Base-by-base conservation (phyloP, 805 yeast species). In the Metschnikowia kunwiensis region DNA sequence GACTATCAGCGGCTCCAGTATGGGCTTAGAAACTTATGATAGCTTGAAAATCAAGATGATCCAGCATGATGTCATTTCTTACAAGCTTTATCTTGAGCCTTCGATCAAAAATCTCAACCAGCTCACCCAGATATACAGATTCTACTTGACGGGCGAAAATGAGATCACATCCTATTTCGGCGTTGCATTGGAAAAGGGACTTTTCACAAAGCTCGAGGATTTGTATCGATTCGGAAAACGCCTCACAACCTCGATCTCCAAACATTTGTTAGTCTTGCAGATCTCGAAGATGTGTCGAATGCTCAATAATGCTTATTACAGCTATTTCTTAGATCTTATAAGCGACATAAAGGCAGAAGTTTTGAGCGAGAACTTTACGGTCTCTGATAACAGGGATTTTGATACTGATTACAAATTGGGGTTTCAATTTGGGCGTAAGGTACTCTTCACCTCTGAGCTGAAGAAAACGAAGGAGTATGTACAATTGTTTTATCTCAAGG, bases 61-160 rank as follows among this genome's bases (percentile, higher is more conserved):
- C 7, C 97, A 91, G 58, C 66, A 72, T 33, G 96, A 89, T 51
- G 74, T 86, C 0, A 56, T 84, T 30, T 74, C 80, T 9, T 74
- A 77, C 43, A 68, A 73, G 43, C 49, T 80, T 7, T 53, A 77
- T 0, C 43, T 69, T 1, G 56, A 53, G 24, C 85, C 86, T 0
- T 49, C 63, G 2, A 60, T 66, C 11, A 50, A 57, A 2, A 61
- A 64, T 17, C 47, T 77, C 7, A 53, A 65, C 11, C 40, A 44
- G 18, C 44, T 54, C 12, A 44, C 64, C 9, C 48, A 55, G 15
- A 63, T 71, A 5, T 63, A 62, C 29, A 54, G 65, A 1, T 69
- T 84, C 36, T 86, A 84, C 52, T 60, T 72, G 26, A 72, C 78
- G 9, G 73, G 75, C 31, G 69, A 68, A 18, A 60, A 61, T 3